These are phyloP conservation scores for Neolecta irregularis DNA, from an alignment of 1,139 yeast species.

Conservation along the genomic window DNA sequence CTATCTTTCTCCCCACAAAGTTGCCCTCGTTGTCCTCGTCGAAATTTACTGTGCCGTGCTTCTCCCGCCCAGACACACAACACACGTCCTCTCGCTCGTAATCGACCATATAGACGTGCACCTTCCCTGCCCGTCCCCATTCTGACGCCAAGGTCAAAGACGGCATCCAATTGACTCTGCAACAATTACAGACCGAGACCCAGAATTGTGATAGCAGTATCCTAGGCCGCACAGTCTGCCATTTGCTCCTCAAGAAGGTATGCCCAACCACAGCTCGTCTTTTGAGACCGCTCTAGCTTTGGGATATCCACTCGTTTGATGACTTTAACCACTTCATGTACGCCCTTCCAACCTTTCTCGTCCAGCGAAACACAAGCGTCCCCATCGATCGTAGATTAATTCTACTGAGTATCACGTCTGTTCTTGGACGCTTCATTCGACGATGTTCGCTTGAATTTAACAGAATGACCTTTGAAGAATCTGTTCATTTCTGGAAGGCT, in stretches of 20 bases:
- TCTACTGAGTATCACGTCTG: constrained; percentile 9
- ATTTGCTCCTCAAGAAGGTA: constrained; percentile 4
- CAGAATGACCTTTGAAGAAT: constrained; percentile 9
- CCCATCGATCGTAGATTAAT: not conserved
- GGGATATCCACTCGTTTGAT: constrained; percentile 4
- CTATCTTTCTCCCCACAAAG: constrained; percentile 1
- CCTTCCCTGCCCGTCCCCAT: not conserved
- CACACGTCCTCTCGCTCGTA: not conserved
- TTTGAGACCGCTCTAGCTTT: constrained; percentile 2
- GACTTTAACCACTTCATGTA: constrained; percentile 1
- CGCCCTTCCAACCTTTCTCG: not conserved
- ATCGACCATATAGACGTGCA: constrained; percentile 2
- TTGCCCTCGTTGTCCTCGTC: constrained; percentile 1
- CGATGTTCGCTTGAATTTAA: constrained; percentile 13
- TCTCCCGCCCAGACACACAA: constrained; percentile 3
- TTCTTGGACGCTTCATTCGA: constrained; percentile 14
- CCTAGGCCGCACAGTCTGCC: constrained; percentile 1
- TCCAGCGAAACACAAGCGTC: not conserved
- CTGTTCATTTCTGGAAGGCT: constrained; percentile 11
- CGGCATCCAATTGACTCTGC: constrained; percentile 1
- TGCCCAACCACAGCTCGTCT: not conserved
- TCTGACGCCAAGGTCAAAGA: not conserved
- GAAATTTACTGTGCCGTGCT: constrained; percentile 2
- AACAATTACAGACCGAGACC: not conserved
- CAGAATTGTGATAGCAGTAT: not conserved